Conservation (phyloP, 1,284 basidiomycete genomes). For the Trichosporon sp. region DNA sequence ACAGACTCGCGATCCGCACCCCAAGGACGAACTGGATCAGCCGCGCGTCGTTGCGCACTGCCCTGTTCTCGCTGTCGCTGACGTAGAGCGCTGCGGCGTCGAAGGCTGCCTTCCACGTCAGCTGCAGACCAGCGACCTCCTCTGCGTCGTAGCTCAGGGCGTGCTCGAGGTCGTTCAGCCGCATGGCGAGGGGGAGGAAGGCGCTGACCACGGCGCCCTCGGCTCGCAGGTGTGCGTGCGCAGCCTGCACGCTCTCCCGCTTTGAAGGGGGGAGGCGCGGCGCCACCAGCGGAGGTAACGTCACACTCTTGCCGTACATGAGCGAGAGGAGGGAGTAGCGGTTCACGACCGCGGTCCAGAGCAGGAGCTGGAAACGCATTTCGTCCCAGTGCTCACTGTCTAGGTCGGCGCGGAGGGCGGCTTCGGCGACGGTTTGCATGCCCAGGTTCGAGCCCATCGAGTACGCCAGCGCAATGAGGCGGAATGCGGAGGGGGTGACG, state of each 20-base stretch:
- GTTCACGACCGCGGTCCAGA: slow-evolving; percentile 33
- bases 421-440: slow-evolving; percentile 24
- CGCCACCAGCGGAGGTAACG: slow-evolving; percentile 22
- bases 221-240: slow-evolving; percentile 26
- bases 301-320: slow-evolving; percentile 21
- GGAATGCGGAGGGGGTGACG: slow-evolving; percentile 26
- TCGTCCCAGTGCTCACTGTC: slow-evolving; percentile 26
- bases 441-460: slow-evolving; percentile 38
- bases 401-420: slow-evolving; percentile 22
- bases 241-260: slow-evolving; percentile 26
- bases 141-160: slow-evolving; percentile 9
- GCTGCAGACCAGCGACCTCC: slow-evolving; percentile 9
- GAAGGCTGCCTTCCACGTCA: slow-evolving; percentile 17
- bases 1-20: slow-evolving; percentile 25
- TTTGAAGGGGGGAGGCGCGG: slow-evolving; percentile 21
- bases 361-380: slow-evolving; percentile 26
- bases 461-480: slow-evolving; percentile 41
- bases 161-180: slow-evolving; percentile 23
- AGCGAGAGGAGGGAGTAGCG: slow-evolving; percentile 25
- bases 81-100: slow-evolving; percentile 11
- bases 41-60: slow-evolving; percentile 25
- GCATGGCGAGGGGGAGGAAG: slow-evolving; percentile 22
- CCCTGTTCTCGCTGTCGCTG: neutral
- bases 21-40: slow-evolving; percentile 24
- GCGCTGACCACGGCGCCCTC: slow-evolving; percentile 23